Base-by-base conservation (phyloP, 331 rosid species). In the Acacia concinna region DNA sequence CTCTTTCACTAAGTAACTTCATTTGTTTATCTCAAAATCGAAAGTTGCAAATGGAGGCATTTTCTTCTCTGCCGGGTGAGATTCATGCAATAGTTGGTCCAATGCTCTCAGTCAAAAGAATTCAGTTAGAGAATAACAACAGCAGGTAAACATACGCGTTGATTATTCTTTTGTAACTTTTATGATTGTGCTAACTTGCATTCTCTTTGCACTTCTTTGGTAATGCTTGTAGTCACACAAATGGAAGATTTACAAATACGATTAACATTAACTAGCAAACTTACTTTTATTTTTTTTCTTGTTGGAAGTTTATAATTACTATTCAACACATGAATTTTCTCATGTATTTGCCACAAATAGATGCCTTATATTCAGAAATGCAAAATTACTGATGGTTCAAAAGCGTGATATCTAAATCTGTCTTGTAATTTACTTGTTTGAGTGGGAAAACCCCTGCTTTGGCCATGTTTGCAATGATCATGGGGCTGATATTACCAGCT, bases 71-170 rank as follows among this genome's bases (percentile, higher is more conserved):
- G 0, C 82, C 91, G 8, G 96, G 93, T 41, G 91, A 93, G 85
- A 83, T 87, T 85, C 99, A 92, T 78, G 92, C 87, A 54, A 84
- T 95, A 37, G 86, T 88, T 46, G 99, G 97, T 4, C 99, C 99
- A 41, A 90, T 95, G 96, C 91, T 95, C 81, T 94, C 97, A 32
- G 97, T 97, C 25, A 93, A 93, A 76, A 90, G 91, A 54, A 84
- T 93, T 84, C 94, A 91, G 54, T 87, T 85, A 1, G 93, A 89
- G 87, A 81, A 87, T 74, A 37, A 62, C 80, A 82, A 81, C 68
- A 94, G 96, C 88, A 93, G 98, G 99, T 91, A 34, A 67, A 44
- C 68, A 37, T 78, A 4, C 78, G 20, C 32, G 30, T 28, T 64
- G 17, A 1, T 47, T 71, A 27, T 77, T 4, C 25, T 79, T 38